Evolutionary conservation across 768 basidiomycete genomes (phyloP), one percentile per base, ranked within the genome.

Genomic region (Guyanaporus albipodus): DNA sequence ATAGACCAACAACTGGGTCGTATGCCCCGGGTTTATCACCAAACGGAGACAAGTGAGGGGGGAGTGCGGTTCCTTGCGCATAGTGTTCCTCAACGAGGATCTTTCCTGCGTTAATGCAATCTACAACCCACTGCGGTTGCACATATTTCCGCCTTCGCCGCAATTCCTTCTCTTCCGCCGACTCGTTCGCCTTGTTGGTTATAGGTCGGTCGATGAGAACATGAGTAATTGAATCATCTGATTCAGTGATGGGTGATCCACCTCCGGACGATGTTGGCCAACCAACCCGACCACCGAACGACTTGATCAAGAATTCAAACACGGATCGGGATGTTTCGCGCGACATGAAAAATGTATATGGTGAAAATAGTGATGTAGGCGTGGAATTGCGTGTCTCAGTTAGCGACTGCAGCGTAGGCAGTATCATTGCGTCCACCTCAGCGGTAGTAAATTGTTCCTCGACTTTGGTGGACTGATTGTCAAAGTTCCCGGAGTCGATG

Each of bases 101-200:
- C 64, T 79, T 88, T 9, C 85, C 83, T 8, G 82, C 78, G 64
- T 99, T 99, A 63, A 96, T 83, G 65, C 89, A 96, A 64, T 99
- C 96, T 28, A 91, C 90, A 26, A 96, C 78, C 96, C 96, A 98
- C 67, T 98, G 95, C 10, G 96, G 96, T 67, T 98, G 96, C 15
- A 98, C 78, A 65, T 87, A 91, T 61, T 89, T 91, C 59, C 92
- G 78, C 63, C 80, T 79, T 35, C 75, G 68, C 29, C 82, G 74
- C 34, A 77, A 73, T 55, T 83, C 80, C 55, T 78, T 76, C 54
- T 85, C 79, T 42, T 78, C 79, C 14, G 71, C 54, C 1, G 76
- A 74, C 59, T 81, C 83, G 43, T 74, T 66, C 21, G 60, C 41
- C 52, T 67, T 71, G 51, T 71, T 71, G 10, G 76, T 68, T 27